Percentiles rank a stretch among this genome's conserved stretches.
Conservation (phyloP, 164 flowering plant species). For the Akebia trifoliata region DNA sequence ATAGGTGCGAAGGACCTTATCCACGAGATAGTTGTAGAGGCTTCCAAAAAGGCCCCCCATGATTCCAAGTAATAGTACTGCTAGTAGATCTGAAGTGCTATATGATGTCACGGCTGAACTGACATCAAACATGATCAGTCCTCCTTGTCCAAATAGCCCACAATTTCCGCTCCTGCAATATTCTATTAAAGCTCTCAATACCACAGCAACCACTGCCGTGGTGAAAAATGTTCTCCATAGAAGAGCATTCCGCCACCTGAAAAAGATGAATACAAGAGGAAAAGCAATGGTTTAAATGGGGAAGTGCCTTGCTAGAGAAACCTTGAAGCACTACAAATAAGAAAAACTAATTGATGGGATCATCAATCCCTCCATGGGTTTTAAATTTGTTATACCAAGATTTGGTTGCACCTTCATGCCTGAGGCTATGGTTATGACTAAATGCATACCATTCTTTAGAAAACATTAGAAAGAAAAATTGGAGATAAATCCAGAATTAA, state of each 20-base stretch:
- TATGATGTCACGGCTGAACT: conserved; percentile 41
- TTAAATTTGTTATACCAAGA: too few relatives aligned
- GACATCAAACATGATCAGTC: conserved; percentile 87
- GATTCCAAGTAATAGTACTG: conserved; percentile 59
- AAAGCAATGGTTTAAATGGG: neutral
- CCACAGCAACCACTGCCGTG: conserved; percentile 85
- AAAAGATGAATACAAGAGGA: neutral
- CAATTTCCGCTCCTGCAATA: conserved; percentile 68
- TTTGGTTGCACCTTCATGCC: too few relatives aligned
- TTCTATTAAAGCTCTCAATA: conserved; percentile 57
- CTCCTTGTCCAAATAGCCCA: conserved; percentile 91
- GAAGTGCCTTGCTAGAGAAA: too few relatives aligned
- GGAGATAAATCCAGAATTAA: too few relatives aligned
- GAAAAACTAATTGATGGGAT: too few relatives aligned
- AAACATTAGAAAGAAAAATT: too few relatives aligned
- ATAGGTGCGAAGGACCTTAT: conserved; percentile 75
- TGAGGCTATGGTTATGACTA: too few relatives aligned
- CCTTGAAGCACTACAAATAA: too few relatives aligned
- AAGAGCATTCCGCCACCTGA: conserved; percentile 98
- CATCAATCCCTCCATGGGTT: too few relatives aligned
- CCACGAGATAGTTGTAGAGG: conserved; percentile 76
- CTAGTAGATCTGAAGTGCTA: conserved; percentile 51
- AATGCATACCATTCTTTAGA: too few relatives aligned
- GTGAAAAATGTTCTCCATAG: conserved; percentile 97
- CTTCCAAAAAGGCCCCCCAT: conserved; percentile 88